Evolutionary conservation across 768 basidiomycete species (phyloP), one percentile per base, ranked within the genome.

Genomic region (Calocybe indica): DNA sequence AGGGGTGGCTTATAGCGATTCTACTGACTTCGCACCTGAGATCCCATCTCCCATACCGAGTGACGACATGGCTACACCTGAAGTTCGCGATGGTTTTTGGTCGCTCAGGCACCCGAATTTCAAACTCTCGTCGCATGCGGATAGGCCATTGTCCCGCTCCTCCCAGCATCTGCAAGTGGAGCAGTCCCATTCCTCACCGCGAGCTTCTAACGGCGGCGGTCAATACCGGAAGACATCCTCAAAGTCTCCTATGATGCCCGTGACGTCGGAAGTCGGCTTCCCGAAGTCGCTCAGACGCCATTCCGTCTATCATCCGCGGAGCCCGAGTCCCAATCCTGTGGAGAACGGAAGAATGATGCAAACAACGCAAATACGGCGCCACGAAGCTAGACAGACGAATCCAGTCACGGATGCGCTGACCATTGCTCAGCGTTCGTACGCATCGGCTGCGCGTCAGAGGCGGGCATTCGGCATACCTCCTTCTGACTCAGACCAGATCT

Each of bases 401-500:
- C 45, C n/a, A n/a, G 40, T 37, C 50, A 22, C 38, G n/a, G 55
- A 59, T 13, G 63, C 62, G 1, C 51, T 56, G 6, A 32, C 56
- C 2, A 56, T 62, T 41, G 53, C 57, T 1, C 52, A 62, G 36
- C 54, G 50, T 10, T 59, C 58, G 0, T 54, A 58, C 22, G 57
- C 64, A 35, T 69, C 69, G 11, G 73, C 74, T 31, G 70, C 71
- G 37, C 67, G 70, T 10, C 74, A 79, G 52, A 63, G 74, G 37
- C 64, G 65, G 50, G 76, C 72, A n/a, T 74, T 78, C 52, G 80
- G 79, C 5, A 75, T 80, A 40, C 70, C 69, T 5, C 63, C 71
- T 2, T 75, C 76, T 3, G 63, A 66, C 7, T 73, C 70, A 9
- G 69, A 72, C 12, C 66, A 61, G 36, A 52, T 59, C 7, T 55